phyloP scores from a whole-genome alignment of 2,329 filamentous ascomycete genomes.

The Botryosphaeria agaves region DNA sequence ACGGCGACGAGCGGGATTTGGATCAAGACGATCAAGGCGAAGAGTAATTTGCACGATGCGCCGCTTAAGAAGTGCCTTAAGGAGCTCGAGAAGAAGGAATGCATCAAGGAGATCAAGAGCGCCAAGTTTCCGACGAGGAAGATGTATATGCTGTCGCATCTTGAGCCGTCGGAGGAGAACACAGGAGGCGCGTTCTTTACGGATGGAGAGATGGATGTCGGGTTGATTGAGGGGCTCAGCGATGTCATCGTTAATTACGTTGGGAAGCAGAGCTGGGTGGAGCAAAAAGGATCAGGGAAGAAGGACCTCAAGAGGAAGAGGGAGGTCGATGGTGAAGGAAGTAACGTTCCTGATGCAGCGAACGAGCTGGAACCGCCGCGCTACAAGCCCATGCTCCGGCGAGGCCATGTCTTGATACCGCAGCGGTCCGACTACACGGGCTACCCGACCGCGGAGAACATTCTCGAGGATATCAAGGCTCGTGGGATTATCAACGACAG shows the following conservation, averaged over 20 bases:
- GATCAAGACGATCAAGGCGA: slow-evolving; percentile 68
- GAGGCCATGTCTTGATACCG: slow-evolving; percentile 5
- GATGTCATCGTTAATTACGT: slow-evolving; percentile 58
- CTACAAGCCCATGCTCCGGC: slow-evolving; percentile 9
- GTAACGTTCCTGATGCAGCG: too few relatives aligned
- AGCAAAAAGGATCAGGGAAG: slow-evolving; percentile 20
- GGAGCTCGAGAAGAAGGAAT: slow-evolving; percentile 60
- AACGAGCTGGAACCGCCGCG: background rate
- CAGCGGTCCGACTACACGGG: slow-evolving; percentile 25
- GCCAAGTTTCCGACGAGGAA: slow-evolving; percentile 83
- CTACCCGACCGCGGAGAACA: slow-evolving; percentile 66
- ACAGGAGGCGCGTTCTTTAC: slow-evolving; percentile 93
- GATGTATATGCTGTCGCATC: slow-evolving; percentile 83
- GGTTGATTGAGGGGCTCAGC: slow-evolving; percentile 66
- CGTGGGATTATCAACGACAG: slow-evolving; percentile 54
- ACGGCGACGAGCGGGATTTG: slow-evolving; percentile 76
- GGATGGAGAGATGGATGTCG: slow-evolving; percentile 75
- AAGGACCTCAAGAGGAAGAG: slow-evolving; percentile 14
- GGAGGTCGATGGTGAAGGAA: too few relatives aligned
- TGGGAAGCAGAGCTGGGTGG: slow-evolving; percentile 53
- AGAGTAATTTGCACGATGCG: slow-evolving; percentile 69
- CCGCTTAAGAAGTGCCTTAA: slow-evolving; percentile 70
- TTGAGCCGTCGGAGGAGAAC: slow-evolving; percentile 74
- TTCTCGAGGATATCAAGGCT: slow-evolving; percentile 56
- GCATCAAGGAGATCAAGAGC: slow-evolving; percentile 80